A percentile compares a stretch with the other conserved stretches of the same genome.
These are phyloP conservation scores for Thecaphora thlaspeos DNA, from an alignment of 1,284 basidiomycete genomes.

Conservation along the genomic window DNA sequence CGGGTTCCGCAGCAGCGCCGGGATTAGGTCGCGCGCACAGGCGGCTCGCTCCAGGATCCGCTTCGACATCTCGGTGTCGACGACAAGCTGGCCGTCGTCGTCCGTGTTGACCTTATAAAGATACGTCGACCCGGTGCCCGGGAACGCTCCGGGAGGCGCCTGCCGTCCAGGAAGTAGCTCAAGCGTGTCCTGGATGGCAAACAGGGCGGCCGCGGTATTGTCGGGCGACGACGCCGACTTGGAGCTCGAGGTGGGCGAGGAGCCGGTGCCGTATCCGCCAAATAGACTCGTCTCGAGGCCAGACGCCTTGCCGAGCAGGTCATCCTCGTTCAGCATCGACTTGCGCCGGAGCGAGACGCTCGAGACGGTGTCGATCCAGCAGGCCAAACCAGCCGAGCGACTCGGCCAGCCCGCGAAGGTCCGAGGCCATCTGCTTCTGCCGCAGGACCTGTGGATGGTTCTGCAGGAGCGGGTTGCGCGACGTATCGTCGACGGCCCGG, in stretches of 20 bases:
- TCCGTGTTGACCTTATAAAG: conserved; percentile 25
- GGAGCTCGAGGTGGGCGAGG: conserved; percentile 4
- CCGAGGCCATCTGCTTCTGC: conserved; percentile 20
- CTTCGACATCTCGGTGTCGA: conserved; percentile 35
- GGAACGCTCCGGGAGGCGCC: conserved; percentile 32
- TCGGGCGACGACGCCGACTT: conserved; percentile 12
- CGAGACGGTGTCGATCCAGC: conserved; percentile 33
- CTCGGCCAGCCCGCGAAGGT: conserved; percentile 34
- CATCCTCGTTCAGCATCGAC: conserved; percentile 29
- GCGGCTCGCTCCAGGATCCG: conserved; percentile 35
- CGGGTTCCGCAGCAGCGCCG: conserved; percentile 26
- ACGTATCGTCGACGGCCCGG: conserved; percentile 21
- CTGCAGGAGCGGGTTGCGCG: conserved; percentile 20
- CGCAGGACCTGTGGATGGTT: conserved; percentile 13
- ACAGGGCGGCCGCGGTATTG: conserved; percentile 23
- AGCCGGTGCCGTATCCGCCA: conserved; percentile 22
- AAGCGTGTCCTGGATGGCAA: conserved; percentile 31
- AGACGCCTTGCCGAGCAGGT: conserved; percentile 17
- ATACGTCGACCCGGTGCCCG: conserved; percentile 29
- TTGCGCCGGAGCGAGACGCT: conserved; percentile 27
- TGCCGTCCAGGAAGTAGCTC: conserved; percentile 28
- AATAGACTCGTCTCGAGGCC: conserved; percentile 4
- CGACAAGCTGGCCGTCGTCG: conserved; percentile 17
- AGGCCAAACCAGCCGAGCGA: conserved; percentile 36
- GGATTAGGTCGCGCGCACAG: conserved; percentile 31